A percentile compares a stretch with the other conserved stretches of the same genome.
phyloP scores from a whole-genome alignment of 192 early-diverging fungal species.

The Coemansia sp. region DNA sequence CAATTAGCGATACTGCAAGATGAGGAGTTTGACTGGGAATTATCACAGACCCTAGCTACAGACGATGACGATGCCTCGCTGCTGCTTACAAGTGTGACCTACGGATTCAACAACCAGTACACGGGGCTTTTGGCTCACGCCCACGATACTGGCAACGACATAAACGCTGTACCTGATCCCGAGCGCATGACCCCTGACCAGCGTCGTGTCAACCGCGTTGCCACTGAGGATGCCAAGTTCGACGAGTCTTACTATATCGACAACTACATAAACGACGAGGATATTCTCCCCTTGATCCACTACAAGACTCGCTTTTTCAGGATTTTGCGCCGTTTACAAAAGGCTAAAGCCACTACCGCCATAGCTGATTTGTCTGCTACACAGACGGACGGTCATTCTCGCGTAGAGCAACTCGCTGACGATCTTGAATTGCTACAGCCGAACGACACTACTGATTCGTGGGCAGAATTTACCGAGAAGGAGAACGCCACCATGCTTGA shows the following conservation, averaged over 20 bases:
- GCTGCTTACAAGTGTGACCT: slow-evolving; percentile 50
- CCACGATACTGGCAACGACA: slow-evolving; percentile 71
- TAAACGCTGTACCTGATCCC: slow-evolving; percentile 63
- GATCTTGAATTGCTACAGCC: neutral
- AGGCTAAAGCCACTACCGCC: slow-evolving; percentile 17
- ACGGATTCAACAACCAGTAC: slow-evolving; percentile 93
- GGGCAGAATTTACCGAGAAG: slow-evolving; percentile 63
- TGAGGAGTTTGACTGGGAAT: slow-evolving; percentile 85
- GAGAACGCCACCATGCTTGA: slow-evolving; percentile 75
- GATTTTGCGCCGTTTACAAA: slow-evolving; percentile 68
- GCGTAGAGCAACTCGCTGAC: neutral
- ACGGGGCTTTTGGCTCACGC: slow-evolving; percentile 75
- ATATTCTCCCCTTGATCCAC: slow-evolving; percentile 74
- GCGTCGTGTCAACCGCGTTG: slow-evolving; percentile 65
- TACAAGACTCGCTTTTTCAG: slow-evolving; percentile 72
- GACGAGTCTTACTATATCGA: slow-evolving; percentile 91
- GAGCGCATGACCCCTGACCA: slow-evolving; percentile 50
- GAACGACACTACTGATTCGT: slow-evolving; percentile 4
- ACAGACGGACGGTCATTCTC: neutral
- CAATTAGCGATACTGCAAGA: slow-evolving; percentile 32
- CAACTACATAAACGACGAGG: slow-evolving; percentile 87
- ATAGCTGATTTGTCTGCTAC: neutral
- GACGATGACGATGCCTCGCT: slow-evolving; percentile 36
- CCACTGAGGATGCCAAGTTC: slow-evolving; percentile 83
- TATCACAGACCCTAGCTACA: slow-evolving; percentile 68